These are phyloP conservation scores for Fomitopsis schrenkii DNA, from an alignment of 1,284 basidiomycete genomes.

Conservation along the genomic window DNA sequence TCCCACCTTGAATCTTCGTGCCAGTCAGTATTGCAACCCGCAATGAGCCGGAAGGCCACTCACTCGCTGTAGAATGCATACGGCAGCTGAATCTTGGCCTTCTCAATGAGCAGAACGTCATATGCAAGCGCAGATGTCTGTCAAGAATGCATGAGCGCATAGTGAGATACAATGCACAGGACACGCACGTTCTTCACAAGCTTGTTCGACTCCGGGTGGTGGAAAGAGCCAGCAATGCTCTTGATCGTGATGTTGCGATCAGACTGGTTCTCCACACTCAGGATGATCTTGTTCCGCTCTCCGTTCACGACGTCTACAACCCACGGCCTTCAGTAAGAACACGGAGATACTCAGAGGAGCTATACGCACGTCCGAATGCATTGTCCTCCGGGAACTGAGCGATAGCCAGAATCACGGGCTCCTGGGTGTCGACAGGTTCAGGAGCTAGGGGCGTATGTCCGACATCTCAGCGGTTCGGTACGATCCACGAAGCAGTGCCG, in stretches of 20 bases:
- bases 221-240: slow-evolving; percentile 68
- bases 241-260: slow-evolving; percentile 73
- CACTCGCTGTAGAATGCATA: slow-evolving; percentile 84
- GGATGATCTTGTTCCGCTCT: slow-evolving; percentile 67
- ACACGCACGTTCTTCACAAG: slow-evolving; percentile 66
- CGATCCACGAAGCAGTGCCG: background rate
- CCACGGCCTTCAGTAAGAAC: slow-evolving; percentile 25
- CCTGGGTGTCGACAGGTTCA: slow-evolving; percentile 18
- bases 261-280: slow-evolving; percentile 76
- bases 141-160: slow-evolving; percentile 2
- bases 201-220: slow-evolving; percentile 60
- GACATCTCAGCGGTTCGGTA: background rate
- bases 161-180: background rate
- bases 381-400: slow-evolving; percentile 76
- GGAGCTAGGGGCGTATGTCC: slow-evolving; percentile 4
- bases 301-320: slow-evolving; percentile 79
- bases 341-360: background rate
- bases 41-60: slow-evolving; percentile 28
- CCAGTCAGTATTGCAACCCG: slow-evolving; percentile 3
- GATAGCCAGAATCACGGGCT: slow-evolving; percentile 55
- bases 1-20: slow-evolving; percentile 1
- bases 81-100: slow-evolving; percentile 67
- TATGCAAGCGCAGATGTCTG: slow-evolving; percentile 66
- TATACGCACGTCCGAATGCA: slow-evolving; percentile 74
- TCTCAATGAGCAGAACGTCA: slow-evolving; percentile 56